phyloP scores from a whole-genome alignment of 345 rosid species.

The Citrus unshiu region DNA sequence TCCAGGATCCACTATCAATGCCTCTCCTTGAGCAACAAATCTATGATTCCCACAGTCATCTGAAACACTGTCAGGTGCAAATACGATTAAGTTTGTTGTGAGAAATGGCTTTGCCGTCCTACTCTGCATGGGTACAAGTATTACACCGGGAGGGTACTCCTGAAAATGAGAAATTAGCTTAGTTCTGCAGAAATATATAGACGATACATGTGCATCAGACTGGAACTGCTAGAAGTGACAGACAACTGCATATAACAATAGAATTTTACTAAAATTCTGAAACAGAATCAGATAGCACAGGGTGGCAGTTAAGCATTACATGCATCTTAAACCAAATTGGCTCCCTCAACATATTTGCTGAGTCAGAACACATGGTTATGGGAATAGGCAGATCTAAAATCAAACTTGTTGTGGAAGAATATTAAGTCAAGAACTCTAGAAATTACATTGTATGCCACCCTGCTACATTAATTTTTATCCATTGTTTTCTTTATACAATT shows the following conservation, averaged over 20 bases:
- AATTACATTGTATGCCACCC: neutral
- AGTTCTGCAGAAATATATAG: neutral
- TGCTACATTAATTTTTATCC: neutral
- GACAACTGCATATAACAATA: neutral
- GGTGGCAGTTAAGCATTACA: neutral
- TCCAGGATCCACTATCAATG: conserved; percentile 86
- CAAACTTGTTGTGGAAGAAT: neutral
- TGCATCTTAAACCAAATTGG: neutral
- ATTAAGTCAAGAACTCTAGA: neutral
- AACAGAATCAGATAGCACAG: conserved; percentile 3
- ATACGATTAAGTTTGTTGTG: conserved; percentile 72
- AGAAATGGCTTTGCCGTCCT: conserved; percentile 68
- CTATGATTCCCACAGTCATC: conserved; percentile 24
- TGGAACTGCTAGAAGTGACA: neutral
- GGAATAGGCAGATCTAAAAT: neutral
- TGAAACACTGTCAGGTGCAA: conserved; percentile 49
- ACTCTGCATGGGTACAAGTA: conserved; percentile 74
- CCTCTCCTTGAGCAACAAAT: conserved; percentile 64
- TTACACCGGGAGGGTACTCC: conserved; percentile 93
- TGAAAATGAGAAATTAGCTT: conserved; percentile 29
- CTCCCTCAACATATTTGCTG: neutral
- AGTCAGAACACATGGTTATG: neutral
- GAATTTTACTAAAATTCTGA: neutral
- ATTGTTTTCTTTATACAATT: neutral
- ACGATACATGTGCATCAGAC: neutral